Base-by-base conservation (phyloP, 2,329 filamentous ascomycete genomes). In the Mycocentrospora acerina region DNA sequence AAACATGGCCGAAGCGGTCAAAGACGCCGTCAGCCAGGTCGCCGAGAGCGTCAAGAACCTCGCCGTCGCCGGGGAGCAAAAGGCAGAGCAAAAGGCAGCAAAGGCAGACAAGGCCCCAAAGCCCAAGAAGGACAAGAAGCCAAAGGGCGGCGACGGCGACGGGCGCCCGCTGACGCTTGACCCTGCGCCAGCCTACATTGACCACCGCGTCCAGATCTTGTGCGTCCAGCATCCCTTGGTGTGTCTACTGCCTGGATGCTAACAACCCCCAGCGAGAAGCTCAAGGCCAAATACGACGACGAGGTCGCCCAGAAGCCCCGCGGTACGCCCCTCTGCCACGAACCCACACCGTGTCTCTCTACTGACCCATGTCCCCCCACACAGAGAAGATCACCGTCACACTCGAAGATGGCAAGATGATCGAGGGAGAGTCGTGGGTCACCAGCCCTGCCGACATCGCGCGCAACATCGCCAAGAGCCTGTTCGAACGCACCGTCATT, bases 401-500 rank as follows among this genome's bases (percentile, higher is more conserved):
- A 33, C 76, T 93, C 48, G 80, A 79, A 51, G 83, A 89, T 68
- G 87, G 87, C 49, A 82, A 79, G 55, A 71, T 83, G 56, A 80
- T 83, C 62, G 70, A 80, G 48, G 93, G 87, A 48, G 91, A 85
- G 52, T 83, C 90, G 33, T 97, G 87, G 86, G 88, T 94, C 73
- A 96, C 90, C 53, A 94, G 90, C 12, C 93, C 93, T 5, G 85
- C 78, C 29, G 78, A 84, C 58, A 83, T 95, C 69, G 81, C 82
- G 48, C 86, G 81, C 71, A 80, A 77, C 59, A 95, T 90, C 68
- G 90, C 77, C 71, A 96, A 86, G 80, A 93, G 82, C 64, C 79
- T 86, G 58, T 87, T 81, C 72, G 89, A 89, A 77, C 87, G 84
- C 72, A 90, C 83, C 30, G 88, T 98, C 44, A 85, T 98, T 59